phyloP scores from a whole-genome alignment of 2,329 filamentous ascomycete species.

The Neofusicoccum kwambonambiense region DNA sequence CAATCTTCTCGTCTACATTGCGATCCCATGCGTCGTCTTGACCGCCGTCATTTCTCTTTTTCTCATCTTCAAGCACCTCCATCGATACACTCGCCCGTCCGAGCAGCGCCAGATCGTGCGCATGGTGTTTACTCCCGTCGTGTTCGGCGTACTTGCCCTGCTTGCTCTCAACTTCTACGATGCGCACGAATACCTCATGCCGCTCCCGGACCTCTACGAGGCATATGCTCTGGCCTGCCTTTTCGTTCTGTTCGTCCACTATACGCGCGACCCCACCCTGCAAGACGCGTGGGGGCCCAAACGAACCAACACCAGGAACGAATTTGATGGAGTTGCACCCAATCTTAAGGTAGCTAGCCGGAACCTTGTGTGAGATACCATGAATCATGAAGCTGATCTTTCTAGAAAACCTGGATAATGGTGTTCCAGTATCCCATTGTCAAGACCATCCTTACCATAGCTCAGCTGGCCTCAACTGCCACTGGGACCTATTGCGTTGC shows the following conservation, averaged over 20 bases:
- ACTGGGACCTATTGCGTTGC: conserved; percentile 25
- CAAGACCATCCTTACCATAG: conserved; percentile 24
- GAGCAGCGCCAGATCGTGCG: conserved; percentile 33
- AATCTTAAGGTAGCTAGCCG: background rate
- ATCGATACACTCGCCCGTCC: conserved; percentile 27
- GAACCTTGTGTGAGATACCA: conserved; percentile 5
- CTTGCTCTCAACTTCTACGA: conserved; percentile 27
- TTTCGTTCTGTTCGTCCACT: conserved; percentile 4
- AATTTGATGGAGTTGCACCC: background rate
- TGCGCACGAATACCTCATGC: conserved; percentile 28
- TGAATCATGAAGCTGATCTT: background rate
- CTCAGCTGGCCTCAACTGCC: conserved; percentile 25
- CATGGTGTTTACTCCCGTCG: conserved; percentile 26
- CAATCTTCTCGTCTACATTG: conserved; percentile 21
- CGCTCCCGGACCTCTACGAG: conserved; percentile 30
- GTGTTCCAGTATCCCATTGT: conserved; percentile 30
- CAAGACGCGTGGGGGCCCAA: background rate
- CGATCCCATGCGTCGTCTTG: conserved; percentile 20
- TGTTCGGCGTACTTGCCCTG: conserved; percentile 25
- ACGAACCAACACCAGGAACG: background rate
- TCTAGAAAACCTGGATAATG: conserved; percentile 25
- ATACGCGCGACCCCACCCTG: background rate
- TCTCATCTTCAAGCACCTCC: conserved; percentile 27
- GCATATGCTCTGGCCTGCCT: conserved; percentile 26
- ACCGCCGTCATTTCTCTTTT: conserved; percentile 23